Evolutionary conservation across 805 yeast species (phyloP), one percentile per base, ranked within the genome.

Genomic region (Kazachstania africana): DNA sequence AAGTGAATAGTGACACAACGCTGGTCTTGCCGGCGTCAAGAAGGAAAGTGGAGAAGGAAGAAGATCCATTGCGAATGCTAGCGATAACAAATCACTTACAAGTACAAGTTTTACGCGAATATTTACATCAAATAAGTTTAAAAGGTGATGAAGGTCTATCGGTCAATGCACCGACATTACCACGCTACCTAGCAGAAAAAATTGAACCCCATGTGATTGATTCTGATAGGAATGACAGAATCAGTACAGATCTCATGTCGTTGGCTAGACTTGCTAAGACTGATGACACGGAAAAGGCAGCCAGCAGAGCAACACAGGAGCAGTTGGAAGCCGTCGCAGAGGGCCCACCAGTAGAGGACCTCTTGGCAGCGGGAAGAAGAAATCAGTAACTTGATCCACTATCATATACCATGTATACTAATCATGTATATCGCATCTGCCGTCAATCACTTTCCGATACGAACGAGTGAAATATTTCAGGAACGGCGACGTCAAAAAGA

Each of bases 81-180:
- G 62, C 63, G 3, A 41, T 61, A 10, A 38, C 52, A 16, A 37
- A 53, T 4, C 55, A 53, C 21, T 40, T 48, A 15, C 50, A 44
- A 26, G 45, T 44, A 26, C 48, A 53, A 30, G 41, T 45, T 6
- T 31, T 48, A 12, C 17, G 46, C 8, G 50, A 48, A 23, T 47
- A 47, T 38, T 40, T 50, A 13, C 49, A 44, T 26, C 49, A 50
- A 26, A 23, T 31, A 14, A 30, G 42, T 16, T 26, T 44, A 5
- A 27, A 36, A n/a, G 43, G 42, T 2, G 35, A 38, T n/a, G 38
- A 23, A 37, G 6, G 38, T 36, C 5, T 37, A 32, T n/a, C n/a
- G 4, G 43, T 47, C 20, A 37, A 43, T 6, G 37, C 59, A 29
- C 51, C 61, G 12, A 51, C 48, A 12, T 33, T 54, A 8, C 52